phyloP scores from a whole-genome alignment of 73 alveolate genomes.

The Tetrahymena malaccensis region DNA sequence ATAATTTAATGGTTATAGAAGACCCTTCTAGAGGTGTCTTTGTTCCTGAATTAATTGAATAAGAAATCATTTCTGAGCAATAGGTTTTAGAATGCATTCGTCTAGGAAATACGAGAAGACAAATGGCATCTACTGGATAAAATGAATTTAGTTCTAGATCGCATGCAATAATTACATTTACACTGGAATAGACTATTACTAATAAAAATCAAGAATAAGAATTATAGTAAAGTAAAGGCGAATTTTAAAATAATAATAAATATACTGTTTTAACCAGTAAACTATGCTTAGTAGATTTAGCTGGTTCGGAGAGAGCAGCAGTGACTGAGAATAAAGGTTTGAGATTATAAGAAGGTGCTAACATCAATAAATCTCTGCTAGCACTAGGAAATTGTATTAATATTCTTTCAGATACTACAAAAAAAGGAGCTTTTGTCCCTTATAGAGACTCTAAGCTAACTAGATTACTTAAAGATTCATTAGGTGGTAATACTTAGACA shows the following conservation, averaged over 20 bases:
- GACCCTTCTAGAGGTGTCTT: conserved; percentile 67
- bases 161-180: conserved; percentile 78
- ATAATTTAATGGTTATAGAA: conserved; percentile 61
- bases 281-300: conserved; percentile 84
- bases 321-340: conserved; percentile 49
- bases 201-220: background rate
- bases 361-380: conserved; percentile 81
- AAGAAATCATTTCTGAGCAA: conserved; percentile 45
- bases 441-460: conserved; percentile 94
- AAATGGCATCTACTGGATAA: conserved; percentile 76
- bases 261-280: conserved; percentile 14
- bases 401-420: conserved; percentile 64
- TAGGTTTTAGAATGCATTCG: conserved; percentile 60
- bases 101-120: conserved; percentile 72
- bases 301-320: conserved; percentile 92
- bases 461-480: conserved; percentile 81
- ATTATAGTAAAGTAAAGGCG: background rate
- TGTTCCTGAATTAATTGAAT: conserved; percentile 63
- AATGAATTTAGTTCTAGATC: conserved; percentile 77
- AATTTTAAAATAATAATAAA: background rate
- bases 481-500: conserved; percentile 91
- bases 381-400: conserved; percentile 91
- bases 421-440: conserved; percentile 77
- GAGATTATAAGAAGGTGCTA: conserved; percentile 86
- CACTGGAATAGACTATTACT: conserved; percentile 27